phyloP scores from a whole-genome alignment of 768 basidiomycete species.

The Mycena vitilis region DNA sequence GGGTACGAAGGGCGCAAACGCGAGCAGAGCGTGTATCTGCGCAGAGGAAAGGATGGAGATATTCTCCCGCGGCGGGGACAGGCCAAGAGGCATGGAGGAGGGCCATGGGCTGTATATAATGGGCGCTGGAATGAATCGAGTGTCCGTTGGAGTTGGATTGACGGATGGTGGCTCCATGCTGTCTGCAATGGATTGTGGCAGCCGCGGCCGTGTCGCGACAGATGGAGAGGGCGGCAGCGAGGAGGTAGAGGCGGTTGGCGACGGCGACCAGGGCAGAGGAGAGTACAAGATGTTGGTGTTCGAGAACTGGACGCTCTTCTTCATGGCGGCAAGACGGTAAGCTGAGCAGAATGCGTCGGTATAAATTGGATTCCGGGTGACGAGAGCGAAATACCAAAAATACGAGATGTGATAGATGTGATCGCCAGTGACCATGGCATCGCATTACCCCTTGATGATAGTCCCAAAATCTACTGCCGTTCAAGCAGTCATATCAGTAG shows the following conservation, averaged over 20 bases:
- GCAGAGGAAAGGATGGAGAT: slow-evolving; percentile 40
- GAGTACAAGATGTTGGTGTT: slow-evolving; percentile 32
- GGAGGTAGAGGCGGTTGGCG: slow-evolving; percentile 15
- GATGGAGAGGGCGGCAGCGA: slow-evolving; percentile 30
- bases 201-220: background rate
- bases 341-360: background rate
- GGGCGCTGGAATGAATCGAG: background rate
- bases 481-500: too few relatives aligned
- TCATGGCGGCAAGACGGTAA: slow-evolving; percentile 12
- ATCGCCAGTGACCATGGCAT: background rate
- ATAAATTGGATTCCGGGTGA: slow-evolving; percentile 8
- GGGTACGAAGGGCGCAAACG: slow-evolving; percentile 22
- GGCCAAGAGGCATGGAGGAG: background rate
- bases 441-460: background rate
- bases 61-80: slow-evolving; percentile 18
- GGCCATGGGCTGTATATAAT: slow-evolving; percentile 27
- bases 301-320: slow-evolving; percentile 34
- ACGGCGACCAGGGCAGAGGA: slow-evolving; percentile 27
- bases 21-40: slow-evolving; percentile 56
- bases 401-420: background rate
- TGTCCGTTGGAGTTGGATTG: background rate
- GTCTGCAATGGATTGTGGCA: background rate
- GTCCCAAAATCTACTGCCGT: background rate
- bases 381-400: background rate
- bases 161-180: too few relatives aligned